Evolutionary conservation across 2,329 filamentous ascomycete species (phyloP).

Genomic region (Dactylellina haptotyla): DNA sequence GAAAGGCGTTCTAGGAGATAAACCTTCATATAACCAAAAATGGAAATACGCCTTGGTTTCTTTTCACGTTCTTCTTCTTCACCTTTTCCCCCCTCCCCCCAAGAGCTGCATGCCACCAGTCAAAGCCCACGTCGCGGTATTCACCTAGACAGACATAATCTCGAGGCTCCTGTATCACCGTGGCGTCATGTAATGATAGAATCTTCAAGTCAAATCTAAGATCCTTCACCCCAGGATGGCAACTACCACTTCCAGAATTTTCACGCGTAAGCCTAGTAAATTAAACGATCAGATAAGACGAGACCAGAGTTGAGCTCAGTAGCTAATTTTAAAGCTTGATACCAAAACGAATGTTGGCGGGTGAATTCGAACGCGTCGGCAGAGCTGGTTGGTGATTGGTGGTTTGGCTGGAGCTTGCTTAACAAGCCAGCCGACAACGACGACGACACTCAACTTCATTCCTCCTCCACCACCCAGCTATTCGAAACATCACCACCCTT

Average conservation of each 20-base stretch:
- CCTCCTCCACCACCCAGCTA: no score
- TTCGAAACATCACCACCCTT: background rate
- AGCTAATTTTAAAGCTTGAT: no score
- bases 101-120: background rate
- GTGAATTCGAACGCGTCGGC: constrained; percentile 24
- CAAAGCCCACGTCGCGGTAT: background rate
- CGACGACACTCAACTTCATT: no score
- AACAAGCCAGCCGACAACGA: no score
- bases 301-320: no score
- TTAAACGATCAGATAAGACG: no score
- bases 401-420: background rate
- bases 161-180: background rate
- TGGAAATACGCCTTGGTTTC: constrained; percentile 16
- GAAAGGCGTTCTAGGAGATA: constrained; percentile 52
- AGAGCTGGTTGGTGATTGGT: constrained; percentile 4
- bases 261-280: no score
- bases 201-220: background rate
- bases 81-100: background rate
- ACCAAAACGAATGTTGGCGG: no score
- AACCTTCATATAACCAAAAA: constrained; percentile 19
- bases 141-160: background rate
- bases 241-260: no score
- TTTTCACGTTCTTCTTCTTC: background rate
- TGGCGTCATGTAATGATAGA: background rate
- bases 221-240: no score